Evolutionary conservation across 2,329 filamentous ascomycete species (phyloP).

Genomic region (Hypoxylon sp.): DNA sequence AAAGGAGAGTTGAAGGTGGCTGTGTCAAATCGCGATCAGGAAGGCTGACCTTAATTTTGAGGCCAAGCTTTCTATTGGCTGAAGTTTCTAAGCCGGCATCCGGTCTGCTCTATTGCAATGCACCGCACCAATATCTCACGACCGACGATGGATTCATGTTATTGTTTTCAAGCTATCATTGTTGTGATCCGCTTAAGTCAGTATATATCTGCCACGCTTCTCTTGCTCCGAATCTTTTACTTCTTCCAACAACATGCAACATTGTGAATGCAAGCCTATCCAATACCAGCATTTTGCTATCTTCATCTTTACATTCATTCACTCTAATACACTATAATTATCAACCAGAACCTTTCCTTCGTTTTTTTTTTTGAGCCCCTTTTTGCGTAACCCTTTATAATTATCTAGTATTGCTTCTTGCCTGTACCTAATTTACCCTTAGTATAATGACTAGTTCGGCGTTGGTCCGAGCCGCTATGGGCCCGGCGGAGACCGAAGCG

Average conservation of each 20-base stretch:
- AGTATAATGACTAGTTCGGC: not conserved
- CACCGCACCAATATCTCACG: constrained; percentile 1
- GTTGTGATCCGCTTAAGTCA: not conserved
- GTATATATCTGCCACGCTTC: not conserved
- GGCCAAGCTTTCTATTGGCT: constrained; percentile 34
- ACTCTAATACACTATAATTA: not conserved
- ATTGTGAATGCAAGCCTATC: not conserved
- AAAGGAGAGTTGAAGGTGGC: constrained; percentile 30
- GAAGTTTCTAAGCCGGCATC: constrained; percentile 24
- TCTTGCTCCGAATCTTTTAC: not conserved
- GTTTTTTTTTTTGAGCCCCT: not conserved
- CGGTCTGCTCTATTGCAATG: not conserved
- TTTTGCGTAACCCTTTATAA: not conserved
- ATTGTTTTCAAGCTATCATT: too few species aligned
- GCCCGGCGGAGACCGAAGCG: constrained; percentile 5
- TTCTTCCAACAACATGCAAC: not conserved
- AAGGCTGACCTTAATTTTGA: constrained; percentile 22
- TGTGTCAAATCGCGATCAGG: constrained; percentile 27
- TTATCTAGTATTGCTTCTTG: not conserved
- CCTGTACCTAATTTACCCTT: too few species aligned
- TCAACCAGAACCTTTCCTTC: not conserved
- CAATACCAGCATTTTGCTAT: not conserved
- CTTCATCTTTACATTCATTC: not conserved
- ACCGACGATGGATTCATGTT: constrained; percentile 20
- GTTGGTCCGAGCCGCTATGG: constrained; percentile 1